Evolutionary conservation across 345 rosid genomes (phyloP), one percentile per base, ranked within the genome.

Genomic region (Salix exigua): DNA sequence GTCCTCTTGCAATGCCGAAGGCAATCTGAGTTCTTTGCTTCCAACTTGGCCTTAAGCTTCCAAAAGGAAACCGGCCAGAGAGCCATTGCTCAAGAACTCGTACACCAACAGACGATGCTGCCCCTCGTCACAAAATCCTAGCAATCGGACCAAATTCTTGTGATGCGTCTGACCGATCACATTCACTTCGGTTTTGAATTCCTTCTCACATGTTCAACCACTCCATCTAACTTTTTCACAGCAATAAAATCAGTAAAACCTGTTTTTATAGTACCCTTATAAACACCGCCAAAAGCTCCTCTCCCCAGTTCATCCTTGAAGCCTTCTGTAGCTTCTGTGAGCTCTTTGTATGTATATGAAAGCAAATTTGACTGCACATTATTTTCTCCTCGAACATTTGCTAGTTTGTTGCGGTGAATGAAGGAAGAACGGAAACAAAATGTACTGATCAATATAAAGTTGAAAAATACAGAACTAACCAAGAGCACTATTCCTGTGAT

Each of bases 271-370:
- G 71, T 11, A 2, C 83, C 83, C 65, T 75, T 82, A 42, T 77
- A 85, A 35, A 85, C 87, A 1, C 50, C 25, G 17, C 85, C 85
- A 35, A 77, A 85, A 25, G 76, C 62, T 12, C 87, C 87, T 40
- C 77, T 75, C 40, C 82, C 75, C 3, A 87, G 75, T 26, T 87
- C 83, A 69, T 87, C 89, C 80, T 79, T 73, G 80, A 87, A 87
- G 6, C 77, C 76, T 25, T 66, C 37, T 58, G 89, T 83, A 31
- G 86, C 86, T 53, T 51, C 74, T 35, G 63, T 65, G 7, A 87
- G 82, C 75, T 87, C 85, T 31, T 66, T 78, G 73, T 74, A 86
- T 2, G 68, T 81, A 58, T 84, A 84, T 35, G 40, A 60, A 2
- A 70, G 76, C 65, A 86, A 71, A 63, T 81, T 84, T 28, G 77